Evolutionary conservation across 2,329 filamentous ascomycete genomes (phyloP), one percentile per base, ranked within the genome.

Genomic region (Tolypocladium ovalisporum): DNA sequence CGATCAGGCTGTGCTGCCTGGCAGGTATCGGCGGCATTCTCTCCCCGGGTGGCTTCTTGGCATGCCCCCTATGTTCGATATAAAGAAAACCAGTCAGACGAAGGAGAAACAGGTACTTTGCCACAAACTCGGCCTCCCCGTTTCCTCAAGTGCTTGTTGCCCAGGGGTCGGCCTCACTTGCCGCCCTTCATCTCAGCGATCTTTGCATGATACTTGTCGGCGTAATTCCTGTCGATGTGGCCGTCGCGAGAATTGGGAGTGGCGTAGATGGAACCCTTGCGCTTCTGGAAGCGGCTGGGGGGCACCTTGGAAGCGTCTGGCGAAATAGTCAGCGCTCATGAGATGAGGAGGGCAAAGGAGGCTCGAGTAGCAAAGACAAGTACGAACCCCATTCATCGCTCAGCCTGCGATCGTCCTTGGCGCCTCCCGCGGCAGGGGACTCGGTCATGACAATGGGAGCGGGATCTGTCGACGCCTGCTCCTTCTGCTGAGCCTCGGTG

Each of bases 281-380:
- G 81, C 72, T 86, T 86, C 70, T 88, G 85, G 73, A 88, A 87
- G 52, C 82, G 82, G 61, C 80, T 84, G 12, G 85, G 85, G 1
- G 82, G 82, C 0, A 86, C 84, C 70, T 87, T 87, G 63, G 81
- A 78, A 4, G 85, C 85, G 70, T 88, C 84, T 83, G 54, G 59
- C 39, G 19, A 12, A 27, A 35, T 7, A 5, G 52, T 61, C 51
- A 58, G 58, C 54, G 27, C 36, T 32, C 10, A 34, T 8, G 6
- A 13, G 19, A 29, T 35, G 37, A 22, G n/a, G 32, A 35, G 29
- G 39, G 13, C 1, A 42, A 39, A 10, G 19, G 29, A 10, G 22
- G n/a, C n/a, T 53, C 17, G 32, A 24, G 27, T 51, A 24, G 34
- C 24, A 24, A 35, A 29, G 24, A 32, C 44, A 7, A 27, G 29